These are phyloP conservation scores for Lactifluus echinatus DNA, from an alignment of 768 basidiomycete genomes.

Conservation along the genomic window DNA sequence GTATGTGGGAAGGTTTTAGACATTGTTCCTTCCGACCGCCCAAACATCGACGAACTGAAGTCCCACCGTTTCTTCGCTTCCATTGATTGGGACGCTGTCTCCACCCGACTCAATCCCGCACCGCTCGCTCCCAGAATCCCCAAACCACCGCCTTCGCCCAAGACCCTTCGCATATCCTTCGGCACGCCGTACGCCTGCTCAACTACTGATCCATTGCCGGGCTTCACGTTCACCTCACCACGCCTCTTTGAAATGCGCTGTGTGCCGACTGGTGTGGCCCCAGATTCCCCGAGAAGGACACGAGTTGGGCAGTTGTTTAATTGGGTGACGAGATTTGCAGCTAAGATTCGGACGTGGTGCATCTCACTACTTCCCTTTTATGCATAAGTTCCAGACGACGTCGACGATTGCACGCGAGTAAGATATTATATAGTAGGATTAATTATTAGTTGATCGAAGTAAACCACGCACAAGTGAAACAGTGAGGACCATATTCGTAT, in stretches of 20 bases:
- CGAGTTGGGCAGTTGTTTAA: neutral
- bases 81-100: slow-evolving; percentile 14
- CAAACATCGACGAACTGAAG: slow-evolving; percentile 13
- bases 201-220: neutral
- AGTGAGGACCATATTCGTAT: no score
- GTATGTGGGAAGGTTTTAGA: slow-evolving; percentile 5
- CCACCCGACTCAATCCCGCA: slow-evolving; percentile 3
- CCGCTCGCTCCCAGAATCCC: slow-evolving; percentile 9
- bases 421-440: neutral
- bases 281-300: neutral
- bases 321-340: neutral
- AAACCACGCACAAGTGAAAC: no score
- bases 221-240: slow-evolving; percentile 10
- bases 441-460: neutral
- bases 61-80: slow-evolving; percentile 17
- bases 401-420: neutral
- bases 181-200: slow-evolving; percentile 13
- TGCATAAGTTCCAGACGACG: neutral
- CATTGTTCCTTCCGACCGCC: slow-evolving; percentile 10
- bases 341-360: neutral
- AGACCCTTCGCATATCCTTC: slow-evolving; percentile 10
- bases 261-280: neutral
- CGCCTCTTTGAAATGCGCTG: neutral
- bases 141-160: slow-evolving; percentile 1
- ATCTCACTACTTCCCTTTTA: neutral